These are phyloP conservation scores for Paraleonurus japonicus DNA, from an alignment of 257 asterid species.

Conservation along the genomic window DNA sequence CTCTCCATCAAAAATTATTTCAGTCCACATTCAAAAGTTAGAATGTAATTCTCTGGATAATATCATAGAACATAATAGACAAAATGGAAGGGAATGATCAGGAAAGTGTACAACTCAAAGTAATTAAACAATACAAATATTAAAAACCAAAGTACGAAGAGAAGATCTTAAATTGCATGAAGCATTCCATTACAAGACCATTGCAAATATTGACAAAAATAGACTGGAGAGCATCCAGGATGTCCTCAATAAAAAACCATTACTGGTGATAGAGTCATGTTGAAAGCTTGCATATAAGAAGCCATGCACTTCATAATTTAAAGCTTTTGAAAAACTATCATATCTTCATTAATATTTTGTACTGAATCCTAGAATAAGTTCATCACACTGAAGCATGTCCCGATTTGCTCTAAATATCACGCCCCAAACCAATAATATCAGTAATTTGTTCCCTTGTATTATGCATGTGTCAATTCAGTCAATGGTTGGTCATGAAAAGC, in stretches of 20 bases:
- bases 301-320: not conserved
- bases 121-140: not conserved
- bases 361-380: not conserved
- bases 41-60: not conserved
- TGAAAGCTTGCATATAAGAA: slow-evolving; percentile 7
- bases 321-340: not conserved
- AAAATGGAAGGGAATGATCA: not conserved
- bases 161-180: not conserved
- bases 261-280: not conserved
- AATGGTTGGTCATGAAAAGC: not conserved
- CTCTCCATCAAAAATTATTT: not conserved
- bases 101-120: not conserved
- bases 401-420: not conserved
- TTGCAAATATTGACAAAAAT: not conserved
- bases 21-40: slow-evolving; percentile 13
- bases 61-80: not conserved
- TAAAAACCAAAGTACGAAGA: not conserved
- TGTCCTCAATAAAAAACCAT: slow-evolving; percentile 4
- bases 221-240: slow-evolving; percentile 1
- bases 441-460: slow-evolving; percentile 9
- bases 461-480: slow-evolving; percentile 6
- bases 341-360: not conserved
- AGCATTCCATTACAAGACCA: not conserved
- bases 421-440: slow-evolving; percentile 1
- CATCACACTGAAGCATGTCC: slow-evolving; percentile 1